Evolutionary conservation across 75 land plant genomes (phyloP), one percentile per base, ranked within the genome.

Genomic region (Larix kaempferi): DNA sequence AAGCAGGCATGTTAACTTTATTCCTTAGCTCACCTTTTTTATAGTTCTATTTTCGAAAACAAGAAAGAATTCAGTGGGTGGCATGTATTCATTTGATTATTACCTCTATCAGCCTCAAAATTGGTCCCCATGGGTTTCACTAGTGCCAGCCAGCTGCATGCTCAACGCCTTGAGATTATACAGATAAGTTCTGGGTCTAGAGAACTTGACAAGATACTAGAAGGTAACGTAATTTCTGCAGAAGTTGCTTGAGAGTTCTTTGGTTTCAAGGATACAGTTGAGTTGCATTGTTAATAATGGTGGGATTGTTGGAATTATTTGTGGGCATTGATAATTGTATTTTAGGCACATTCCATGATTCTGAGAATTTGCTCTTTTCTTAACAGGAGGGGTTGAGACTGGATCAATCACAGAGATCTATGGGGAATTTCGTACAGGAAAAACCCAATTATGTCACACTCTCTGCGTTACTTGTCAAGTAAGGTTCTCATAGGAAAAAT

Each of bases 51-150:
- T 49, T 75, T 5, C 54, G 41, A 26, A 33, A 35, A n/a, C 27
- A 6, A 71, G 12, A 64, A 26, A 23, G 17, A 26, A 6, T 22
- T 54, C 26, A 21, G 21, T 39, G 56, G 16, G 39, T 62, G 72
- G 19, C 17, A 77, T 56, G 41, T 7, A 14, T 49, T 59, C 11
- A n/a, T 74, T 39, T 59, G 22, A 29, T 54, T 71, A 27, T 77
- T 52, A 23, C 58, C 54, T 15, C 59, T 64, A 37, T 41, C 89
- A 94, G 98, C 99, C 75, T 89, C 98, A 19, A 96, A 96, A 82
- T 78, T 96, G 21, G 93, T 96, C n/a, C 99, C 98, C 3, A 82
- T 96, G 95, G 99, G 99, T 17, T 96, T 94, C 76, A 96, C 98
- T 4, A 94, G 98, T 84, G 99, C 98, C 5, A 84, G 84, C 80